phyloP scores from a whole-genome alignment of 2,329 filamentous ascomycete genomes.

The Xylaria sp. region DNA sequence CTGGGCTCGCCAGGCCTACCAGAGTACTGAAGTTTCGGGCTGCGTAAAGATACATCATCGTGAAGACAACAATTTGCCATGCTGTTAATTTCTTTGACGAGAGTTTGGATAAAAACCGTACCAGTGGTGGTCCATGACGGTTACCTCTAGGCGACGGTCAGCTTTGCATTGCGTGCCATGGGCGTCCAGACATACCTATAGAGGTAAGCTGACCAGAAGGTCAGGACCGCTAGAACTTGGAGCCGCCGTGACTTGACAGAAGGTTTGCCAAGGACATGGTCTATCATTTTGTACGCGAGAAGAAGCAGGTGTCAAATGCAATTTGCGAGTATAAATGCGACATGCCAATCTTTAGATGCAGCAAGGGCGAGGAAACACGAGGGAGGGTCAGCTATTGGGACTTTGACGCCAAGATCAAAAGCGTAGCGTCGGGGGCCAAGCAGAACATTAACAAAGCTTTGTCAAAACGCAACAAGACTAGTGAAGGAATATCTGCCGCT shows the following conservation, averaged over 20 bases:
- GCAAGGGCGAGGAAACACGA: neutral
- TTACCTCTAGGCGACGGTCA: slow-evolving; percentile 70
- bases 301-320: slow-evolving; percentile 9
- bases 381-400: neutral
- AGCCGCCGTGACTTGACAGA: slow-evolving; percentile 92
- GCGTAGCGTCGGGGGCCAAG: neutral
- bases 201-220: slow-evolving; percentile 91
- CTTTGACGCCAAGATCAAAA: slow-evolving; percentile 1
- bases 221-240: slow-evolving; percentile 89
- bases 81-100: slow-evolving; percentile 79
- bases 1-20: slow-evolving; percentile 88
- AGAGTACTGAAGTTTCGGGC: slow-evolving; percentile 94
- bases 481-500: neutral
- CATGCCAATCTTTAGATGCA: slow-evolving; percentile 27
- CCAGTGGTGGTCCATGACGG: slow-evolving; percentile 84
- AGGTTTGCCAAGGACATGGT: slow-evolving; percentile 91
- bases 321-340: slow-evolving; percentile 17
- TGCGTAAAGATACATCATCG: slow-evolving; percentile 90
- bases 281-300: slow-evolving; percentile 64
- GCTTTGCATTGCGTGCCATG: slow-evolving; percentile 25
- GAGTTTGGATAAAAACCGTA: slow-evolving; percentile 76
- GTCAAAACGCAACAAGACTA: slow-evolving; percentile 22
- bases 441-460: neutral
- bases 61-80: slow-evolving; percentile 90
- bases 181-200: slow-evolving; percentile 65